phyloP scores from a whole-genome alignment of 331 rosid genomes.

The Rhamnella rubrinervis region DNA sequence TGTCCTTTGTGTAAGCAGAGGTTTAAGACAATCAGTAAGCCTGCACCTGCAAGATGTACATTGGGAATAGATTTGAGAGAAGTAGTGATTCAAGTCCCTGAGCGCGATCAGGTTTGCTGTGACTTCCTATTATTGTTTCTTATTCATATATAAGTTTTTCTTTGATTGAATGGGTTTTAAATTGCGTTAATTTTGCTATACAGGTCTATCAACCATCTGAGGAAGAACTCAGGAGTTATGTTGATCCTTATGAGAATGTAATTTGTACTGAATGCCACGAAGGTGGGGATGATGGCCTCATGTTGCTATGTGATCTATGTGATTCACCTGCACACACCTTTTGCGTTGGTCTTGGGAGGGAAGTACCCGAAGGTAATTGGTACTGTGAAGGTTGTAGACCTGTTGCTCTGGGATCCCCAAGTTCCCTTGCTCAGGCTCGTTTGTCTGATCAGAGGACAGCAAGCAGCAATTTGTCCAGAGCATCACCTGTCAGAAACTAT shows the following conservation, averaged over 20 bases:
- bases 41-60: constrained; percentile 62
- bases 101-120: constrained; percentile 86
- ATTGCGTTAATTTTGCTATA: constrained; percentile 21
- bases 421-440: constrained; percentile 58
- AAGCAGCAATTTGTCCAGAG: constrained; percentile 37
- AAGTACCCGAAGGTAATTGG: constrained; percentile 94
- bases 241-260: constrained; percentile 82
- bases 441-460: constrained; percentile 47
- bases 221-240: constrained; percentile 91
- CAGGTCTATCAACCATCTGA: constrained; percentile 95
- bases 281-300: constrained; percentile 92
- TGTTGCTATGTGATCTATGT: constrained; percentile 87
- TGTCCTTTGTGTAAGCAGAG: constrained; percentile 99
- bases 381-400: constrained; percentile 83
- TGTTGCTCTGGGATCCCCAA: constrained; percentile 68
- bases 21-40: constrained; percentile 77
- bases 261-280: constrained; percentile 83
- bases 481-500: constrained; percentile 35
- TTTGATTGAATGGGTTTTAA: constrained; percentile 14
- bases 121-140: constrained; percentile 14
- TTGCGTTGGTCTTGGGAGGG: constrained; percentile 86
- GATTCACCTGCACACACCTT: constrained; percentile 96
- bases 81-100: constrained; percentile 64
- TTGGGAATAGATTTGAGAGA: constrained; percentile 71
- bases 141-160: constrained; percentile 12